Evolutionary conservation across 2,329 filamentous ascomycete species (phyloP).

Genomic region (Celoporthe dispersa): DNA sequence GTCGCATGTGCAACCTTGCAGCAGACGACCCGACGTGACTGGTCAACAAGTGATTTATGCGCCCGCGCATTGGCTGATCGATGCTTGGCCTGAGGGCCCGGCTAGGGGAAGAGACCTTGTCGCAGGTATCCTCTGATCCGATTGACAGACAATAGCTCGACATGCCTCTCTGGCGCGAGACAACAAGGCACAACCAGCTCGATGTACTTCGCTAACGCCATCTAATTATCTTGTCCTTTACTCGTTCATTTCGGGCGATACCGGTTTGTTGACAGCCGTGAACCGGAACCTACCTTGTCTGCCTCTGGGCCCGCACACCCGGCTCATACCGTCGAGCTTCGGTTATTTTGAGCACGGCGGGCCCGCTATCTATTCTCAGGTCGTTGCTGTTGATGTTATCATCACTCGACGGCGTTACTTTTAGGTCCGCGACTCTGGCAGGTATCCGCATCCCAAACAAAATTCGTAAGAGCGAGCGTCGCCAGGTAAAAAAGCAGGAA

Average conservation of each 20-base stretch:
- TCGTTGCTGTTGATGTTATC: background rate
- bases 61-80: background rate
- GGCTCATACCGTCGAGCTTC: background rate
- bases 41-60: background rate
- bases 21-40: background rate
- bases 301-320: background rate
- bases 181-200: background rate
- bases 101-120: background rate
- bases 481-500: background rate
- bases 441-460: background rate
- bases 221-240: background rate
- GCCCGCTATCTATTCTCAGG: background rate
- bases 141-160: background rate
- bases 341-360: background rate
- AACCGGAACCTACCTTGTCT: background rate
- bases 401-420: slow-evolving; percentile 8
- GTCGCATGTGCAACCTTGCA: background rate
- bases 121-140: background rate
- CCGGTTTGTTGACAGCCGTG: background rate
- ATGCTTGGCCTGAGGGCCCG: background rate
- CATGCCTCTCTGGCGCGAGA: background rate
- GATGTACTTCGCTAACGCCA: background rate
- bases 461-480: background rate
- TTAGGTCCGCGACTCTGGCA: background rate
- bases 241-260: background rate